A percentile compares a stretch with the other conserved stretches of the same genome.
Conservation (phyloP, 2,329 filamentous ascomycete species). For the Pyricularia sp. region DNA sequence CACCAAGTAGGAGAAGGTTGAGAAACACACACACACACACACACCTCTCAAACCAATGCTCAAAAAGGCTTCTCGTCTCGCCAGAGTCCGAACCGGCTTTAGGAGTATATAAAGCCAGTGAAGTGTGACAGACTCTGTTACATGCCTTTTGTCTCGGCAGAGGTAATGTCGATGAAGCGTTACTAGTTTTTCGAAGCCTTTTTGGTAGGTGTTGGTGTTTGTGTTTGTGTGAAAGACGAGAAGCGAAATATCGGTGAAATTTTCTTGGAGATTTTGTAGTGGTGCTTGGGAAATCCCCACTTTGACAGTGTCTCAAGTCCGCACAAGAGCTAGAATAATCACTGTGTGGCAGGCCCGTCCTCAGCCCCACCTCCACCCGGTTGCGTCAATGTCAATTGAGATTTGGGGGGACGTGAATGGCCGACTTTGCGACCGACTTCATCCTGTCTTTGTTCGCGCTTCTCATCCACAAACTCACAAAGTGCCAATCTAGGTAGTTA, state of each 20-base stretch:
- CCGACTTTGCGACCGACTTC: neutral
- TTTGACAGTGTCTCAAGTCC: neutral
- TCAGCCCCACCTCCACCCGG: neutral
- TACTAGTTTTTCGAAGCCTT: neutral
- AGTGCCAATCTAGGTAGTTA: neutral
- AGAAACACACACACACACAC: too few relatives aligned
- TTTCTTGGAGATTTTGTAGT: neutral
- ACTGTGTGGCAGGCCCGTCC: neutral
- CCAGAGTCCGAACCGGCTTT: neutral
- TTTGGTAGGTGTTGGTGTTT: neutral
- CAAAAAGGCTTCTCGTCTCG: neutral
- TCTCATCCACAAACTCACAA: neutral
- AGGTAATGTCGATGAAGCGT: neutral
- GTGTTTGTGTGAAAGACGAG: neutral
- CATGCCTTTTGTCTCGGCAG: neutral
- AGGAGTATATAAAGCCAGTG: neutral
- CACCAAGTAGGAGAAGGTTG: slow-evolving; percentile 12
- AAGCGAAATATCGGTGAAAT: neutral
- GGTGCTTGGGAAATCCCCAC: neutral
- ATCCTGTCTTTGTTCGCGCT: neutral
- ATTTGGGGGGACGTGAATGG: neutral
- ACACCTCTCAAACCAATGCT: neutral
- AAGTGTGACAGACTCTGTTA: neutral
- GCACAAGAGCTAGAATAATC: neutral
- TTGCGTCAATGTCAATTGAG: neutral